Evolutionary conservation across 345 rosid species (phyloP).

Genomic region (Excoecaria cochinchinensis): DNA sequence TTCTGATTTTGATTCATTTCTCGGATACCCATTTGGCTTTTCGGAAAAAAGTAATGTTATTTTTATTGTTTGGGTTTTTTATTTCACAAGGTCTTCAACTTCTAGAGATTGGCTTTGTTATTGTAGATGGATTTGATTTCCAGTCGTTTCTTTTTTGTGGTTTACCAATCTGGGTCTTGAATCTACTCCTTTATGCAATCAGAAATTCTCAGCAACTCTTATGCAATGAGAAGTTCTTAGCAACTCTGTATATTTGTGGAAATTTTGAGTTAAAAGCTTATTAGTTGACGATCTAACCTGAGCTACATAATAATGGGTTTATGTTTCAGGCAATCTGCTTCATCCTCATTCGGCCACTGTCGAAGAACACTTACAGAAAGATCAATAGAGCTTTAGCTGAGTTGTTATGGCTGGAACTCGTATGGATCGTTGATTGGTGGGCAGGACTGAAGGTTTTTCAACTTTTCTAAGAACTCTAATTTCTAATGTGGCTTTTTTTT

Average conservation of each 20-base stretch:
- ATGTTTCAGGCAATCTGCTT: conserved; percentile 28
- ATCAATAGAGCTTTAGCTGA: conserved; percentile 28
- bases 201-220: background rate
- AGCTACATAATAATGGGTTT: background rate
- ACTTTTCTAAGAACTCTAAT: background rate
- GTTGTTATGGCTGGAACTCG: conserved; percentile 34
- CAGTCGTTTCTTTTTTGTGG: background rate
- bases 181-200: background rate
- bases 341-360: conserved; percentile 29
- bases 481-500: background rate
- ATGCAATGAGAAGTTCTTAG: background rate
- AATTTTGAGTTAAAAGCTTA: background rate
- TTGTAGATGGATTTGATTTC: background rate
- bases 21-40: background rate
- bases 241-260: background rate
- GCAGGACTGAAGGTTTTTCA: conserved; percentile 31
- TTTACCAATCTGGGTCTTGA: background rate
- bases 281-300: background rate
- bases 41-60: background rate
- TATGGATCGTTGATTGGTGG: conserved; percentile 41
- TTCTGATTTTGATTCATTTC: background rate
- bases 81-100: background rate
- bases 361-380: conserved; percentile 31
- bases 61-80: background rate
- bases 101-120: background rate